Evolutionary conservation across 208 protist genomes (phyloP).

Genomic region (Leishmania braziliensis): DNA sequence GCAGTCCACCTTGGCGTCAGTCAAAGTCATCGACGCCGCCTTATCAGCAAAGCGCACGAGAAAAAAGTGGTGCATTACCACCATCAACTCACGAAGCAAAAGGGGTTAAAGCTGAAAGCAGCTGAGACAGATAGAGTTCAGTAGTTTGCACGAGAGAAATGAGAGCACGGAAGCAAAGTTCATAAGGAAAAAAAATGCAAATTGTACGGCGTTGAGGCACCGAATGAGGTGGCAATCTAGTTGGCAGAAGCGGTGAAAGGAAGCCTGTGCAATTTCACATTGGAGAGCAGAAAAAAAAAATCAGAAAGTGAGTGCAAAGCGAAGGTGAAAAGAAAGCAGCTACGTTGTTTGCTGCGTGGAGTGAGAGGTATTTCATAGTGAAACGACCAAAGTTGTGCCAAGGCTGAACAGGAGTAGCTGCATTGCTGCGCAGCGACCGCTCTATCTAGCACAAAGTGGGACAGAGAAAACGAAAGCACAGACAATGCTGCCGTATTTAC

Average conservation of each 20-base stretch:
- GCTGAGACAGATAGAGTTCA: not conserved
- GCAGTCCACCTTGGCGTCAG: slow-evolving; percentile 11
- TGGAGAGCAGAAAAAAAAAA: not conserved
- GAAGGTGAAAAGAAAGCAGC: not conserved
- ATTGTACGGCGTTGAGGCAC: not conserved
- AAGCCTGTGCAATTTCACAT: not conserved
- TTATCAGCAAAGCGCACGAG: not conserved
- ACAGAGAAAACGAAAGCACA: not conserved
- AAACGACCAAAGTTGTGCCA: not conserved
- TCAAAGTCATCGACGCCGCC: not conserved
- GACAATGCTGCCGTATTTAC: not conserved
- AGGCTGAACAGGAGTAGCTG: not conserved
- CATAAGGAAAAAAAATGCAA: not conserved
- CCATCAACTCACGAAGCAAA: not conserved
- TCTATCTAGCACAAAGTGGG: not conserved
- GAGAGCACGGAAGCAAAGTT: not conserved
- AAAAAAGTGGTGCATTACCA: not conserved
- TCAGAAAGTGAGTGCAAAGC: not conserved
- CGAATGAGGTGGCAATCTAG: not conserved
- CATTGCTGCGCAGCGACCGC: not conserved
- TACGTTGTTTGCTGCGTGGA: too few relatives aligned
- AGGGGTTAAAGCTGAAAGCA: not conserved
- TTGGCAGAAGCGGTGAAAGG: not conserved
- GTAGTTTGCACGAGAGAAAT: not conserved
- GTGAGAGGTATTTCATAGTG: not conserved